Conservation (phyloP, 75 land plant species). For the Picea sitchensis region DNA sequence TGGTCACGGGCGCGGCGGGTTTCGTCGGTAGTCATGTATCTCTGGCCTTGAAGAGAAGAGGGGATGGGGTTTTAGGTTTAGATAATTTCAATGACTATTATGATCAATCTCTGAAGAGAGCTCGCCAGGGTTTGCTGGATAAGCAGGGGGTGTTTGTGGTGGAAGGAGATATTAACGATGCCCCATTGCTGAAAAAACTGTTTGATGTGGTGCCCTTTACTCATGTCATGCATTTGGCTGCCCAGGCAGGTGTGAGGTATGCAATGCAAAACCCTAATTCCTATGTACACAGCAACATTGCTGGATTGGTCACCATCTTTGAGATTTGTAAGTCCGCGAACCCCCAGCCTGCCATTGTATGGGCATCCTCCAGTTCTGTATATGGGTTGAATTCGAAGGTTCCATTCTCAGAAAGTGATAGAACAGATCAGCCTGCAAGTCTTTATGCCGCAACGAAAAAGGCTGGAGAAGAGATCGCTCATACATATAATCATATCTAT, state of each 20-base stretch:
- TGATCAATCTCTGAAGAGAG: constrained; percentile 58
- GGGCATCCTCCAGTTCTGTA: constrained; percentile 68
- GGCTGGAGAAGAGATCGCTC: constrained; percentile 34
- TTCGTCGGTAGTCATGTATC: constrained; percentile 47
- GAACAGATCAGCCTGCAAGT: constrained; percentile 81
- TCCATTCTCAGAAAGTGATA: constrained; percentile 63
- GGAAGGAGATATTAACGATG: constrained; percentile 65
- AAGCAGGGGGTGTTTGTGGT: constrained; percentile 56
- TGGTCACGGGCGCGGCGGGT: constrained; percentile 79
- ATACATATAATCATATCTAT: constrained; percentile 38
- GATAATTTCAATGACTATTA: constrained; percentile 76
- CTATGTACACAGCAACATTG: constrained; percentile 71
- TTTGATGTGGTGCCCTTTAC: constrained; percentile 58
- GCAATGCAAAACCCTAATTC: constrained; percentile 70
- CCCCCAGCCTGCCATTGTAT: constrained; percentile 76
- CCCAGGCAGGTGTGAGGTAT: constrained; percentile 76
- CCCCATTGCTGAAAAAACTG: constrained; percentile 41
- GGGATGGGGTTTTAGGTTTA: constrained; percentile 76
- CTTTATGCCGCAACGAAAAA: constrained; percentile 77
- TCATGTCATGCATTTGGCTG: constrained; percentile 55
- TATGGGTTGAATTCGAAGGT: constrained; percentile 70
- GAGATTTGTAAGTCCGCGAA: constrained; percentile 60
- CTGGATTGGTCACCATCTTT: constrained; percentile 55
- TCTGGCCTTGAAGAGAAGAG: constrained; percentile 55
- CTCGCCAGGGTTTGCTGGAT: constrained; percentile 44